These are phyloP conservation scores for Astrephomene gubernaculifera DNA, from an alignment of 139 green algal genomes.

Conservation along the genomic window DNA sequence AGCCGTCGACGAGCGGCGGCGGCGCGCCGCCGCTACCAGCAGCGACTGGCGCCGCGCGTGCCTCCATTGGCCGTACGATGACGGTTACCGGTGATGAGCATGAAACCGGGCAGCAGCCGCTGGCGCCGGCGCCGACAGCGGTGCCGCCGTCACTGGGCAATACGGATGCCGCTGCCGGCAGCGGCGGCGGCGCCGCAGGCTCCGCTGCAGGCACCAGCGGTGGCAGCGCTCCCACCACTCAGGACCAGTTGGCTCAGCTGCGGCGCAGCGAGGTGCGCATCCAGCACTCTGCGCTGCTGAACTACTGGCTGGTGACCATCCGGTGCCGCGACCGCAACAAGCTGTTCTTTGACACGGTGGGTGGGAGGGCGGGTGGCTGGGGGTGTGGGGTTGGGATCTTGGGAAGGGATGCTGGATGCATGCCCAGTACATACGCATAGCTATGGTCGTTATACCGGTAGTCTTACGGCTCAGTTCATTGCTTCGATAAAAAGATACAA, in stretches of 20 bases:
- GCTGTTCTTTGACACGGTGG: slow-evolving; percentile 91
- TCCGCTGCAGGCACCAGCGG: neutral
- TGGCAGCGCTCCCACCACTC: neutral
- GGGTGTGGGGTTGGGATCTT: neutral
- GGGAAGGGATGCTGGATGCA: no score
- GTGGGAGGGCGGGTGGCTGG: slow-evolving; percentile 48
- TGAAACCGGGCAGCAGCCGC: slow-evolving; percentile 3
- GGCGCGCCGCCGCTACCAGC: neutral
- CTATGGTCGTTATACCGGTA: no score
- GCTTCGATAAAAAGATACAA: no score
- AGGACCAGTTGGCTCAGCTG: slow-evolving; percentile 30
- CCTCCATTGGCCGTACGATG: neutral
- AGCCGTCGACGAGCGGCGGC: neutral
- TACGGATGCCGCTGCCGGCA: neutral
- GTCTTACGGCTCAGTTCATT: no score
- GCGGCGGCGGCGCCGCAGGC: neutral
- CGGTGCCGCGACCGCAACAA: slow-evolving; percentile 91
- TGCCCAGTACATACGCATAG: no score
- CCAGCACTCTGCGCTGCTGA: slow-evolving; percentile 65
- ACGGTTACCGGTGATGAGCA: slow-evolving; percentile 20
- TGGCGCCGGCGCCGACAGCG: slow-evolving; percentile 20
- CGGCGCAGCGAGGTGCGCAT: slow-evolving; percentile 73
- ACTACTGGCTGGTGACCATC: slow-evolving; percentile 92
- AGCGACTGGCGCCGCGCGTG: neutral
- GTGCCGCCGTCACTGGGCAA: neutral